A percentile compares a stretch with the other conserved stretches of the same genome.
Evolutionary conservation across 768 basidiomycete genomes (phyloP).

Genomic region (Mycena maculata): DNA sequence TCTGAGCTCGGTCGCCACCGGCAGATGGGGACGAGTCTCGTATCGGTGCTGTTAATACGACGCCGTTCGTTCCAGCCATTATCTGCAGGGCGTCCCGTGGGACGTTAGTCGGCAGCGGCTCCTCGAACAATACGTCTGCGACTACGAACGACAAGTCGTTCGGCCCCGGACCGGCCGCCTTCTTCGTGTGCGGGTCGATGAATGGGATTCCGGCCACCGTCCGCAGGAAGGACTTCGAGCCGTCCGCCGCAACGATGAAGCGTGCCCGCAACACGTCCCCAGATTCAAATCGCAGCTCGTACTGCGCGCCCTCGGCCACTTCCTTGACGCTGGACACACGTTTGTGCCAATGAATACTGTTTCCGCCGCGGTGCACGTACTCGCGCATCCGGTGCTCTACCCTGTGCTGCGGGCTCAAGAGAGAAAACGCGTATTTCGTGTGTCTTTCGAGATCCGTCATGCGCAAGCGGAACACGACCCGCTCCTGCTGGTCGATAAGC

Average conservation of each 20-base stretch:
- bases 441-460: constrained; percentile 32
- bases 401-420: constrained; percentile 51
- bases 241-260: constrained; percentile 60
- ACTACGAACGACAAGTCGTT: constrained; percentile 21
- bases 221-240: constrained; percentile 47
- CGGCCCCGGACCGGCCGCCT: constrained; percentile 8
- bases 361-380: constrained; percentile 42
- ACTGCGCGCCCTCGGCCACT: constrained; percentile 38
- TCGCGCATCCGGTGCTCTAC: constrained; percentile 52
- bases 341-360: constrained; percentile 45
- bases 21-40: neutral
- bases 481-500: constrained; percentile 49
- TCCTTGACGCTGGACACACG: constrained; percentile 46
- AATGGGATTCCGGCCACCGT: constrained; percentile 28
- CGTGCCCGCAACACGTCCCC: constrained; percentile 51
- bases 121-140: constrained; percentile 8
- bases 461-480: constrained; percentile 46
- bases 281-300: constrained; percentile 49
- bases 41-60: constrained; percentile 23
- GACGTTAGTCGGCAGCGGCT: constrained; percentile 4
- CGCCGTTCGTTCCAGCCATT: constrained; percentile 20
- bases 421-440: constrained; percentile 51
- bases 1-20: neutral
- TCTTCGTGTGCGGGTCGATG: constrained; percentile 11
- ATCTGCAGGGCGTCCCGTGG: constrained; percentile 14